Base-by-base conservation (phyloP, 2,329 filamentous ascomycete species). In the Tolypocladium pustulatum region DNA sequence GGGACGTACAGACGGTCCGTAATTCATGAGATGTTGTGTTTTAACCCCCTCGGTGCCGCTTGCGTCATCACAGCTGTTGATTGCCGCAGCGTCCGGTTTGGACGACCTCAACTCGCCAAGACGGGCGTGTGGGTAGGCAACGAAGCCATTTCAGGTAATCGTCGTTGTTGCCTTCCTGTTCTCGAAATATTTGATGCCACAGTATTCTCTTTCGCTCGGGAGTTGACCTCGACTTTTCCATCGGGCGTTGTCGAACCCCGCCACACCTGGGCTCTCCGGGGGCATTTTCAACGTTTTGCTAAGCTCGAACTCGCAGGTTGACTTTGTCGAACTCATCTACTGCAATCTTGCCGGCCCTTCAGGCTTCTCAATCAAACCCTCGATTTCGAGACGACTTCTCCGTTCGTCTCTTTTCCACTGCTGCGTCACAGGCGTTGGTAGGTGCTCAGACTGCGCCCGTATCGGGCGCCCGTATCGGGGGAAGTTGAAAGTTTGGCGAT, bases 351-450 rank as follows among this genome's bases (percentile, higher is more conserved):
- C 69, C 54, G 63, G 68, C 41, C 62, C 75, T 64, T 79, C 79
- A 30, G 80, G 78, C 69, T 77, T 82, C 63, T 84, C 84, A 65
- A 88, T 82, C 66, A 84, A 75, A 2, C 83, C 83, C 13, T 78
- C 81, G 61, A 87, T 86, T 64, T 84, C 82, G 55, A 86, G 79
- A 20, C 84, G 78, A 41, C 76, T 71, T 22, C 76, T 71, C 34
- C 81, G 76, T 58, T 83, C 81, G 59, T 81, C 79, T 51, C 78
- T 75, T 58, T 68, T 67, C 69, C 74, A 76, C 32, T 66, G 63
- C 25, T 64, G 61, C n/a, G 65, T 59, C 40, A 60, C 62, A 22
- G 63, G 30, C 8, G 58, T 59, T 7, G 51, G 56, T 27, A 60
- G 56, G 43, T 65, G 67, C 9, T 73, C 69, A 17, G 73, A 68